A percentile compares a stretch with the other conserved stretches of the same genome.
phyloP scores from a whole-genome alignment of 2,329 filamentous ascomycete species.

The Monosporascus sp. region DNA sequence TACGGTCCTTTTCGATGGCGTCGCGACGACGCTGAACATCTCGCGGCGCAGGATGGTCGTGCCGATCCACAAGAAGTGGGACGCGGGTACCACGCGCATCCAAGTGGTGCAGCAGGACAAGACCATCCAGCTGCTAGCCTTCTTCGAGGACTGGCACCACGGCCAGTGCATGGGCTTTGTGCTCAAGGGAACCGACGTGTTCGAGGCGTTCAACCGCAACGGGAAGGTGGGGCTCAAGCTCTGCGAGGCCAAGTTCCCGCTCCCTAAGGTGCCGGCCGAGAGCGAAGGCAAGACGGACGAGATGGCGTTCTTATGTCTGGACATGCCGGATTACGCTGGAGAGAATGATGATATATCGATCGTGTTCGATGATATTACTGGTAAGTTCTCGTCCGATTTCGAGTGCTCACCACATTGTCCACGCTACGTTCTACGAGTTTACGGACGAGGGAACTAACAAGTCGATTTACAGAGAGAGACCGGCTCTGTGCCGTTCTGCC shows the following conservation, averaged over 20 bases:
- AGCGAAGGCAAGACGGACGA: conserved; percentile 50
- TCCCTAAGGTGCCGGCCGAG: conserved; percentile 59
- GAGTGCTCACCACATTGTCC: neutral
- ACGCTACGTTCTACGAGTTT: too few relatives aligned
- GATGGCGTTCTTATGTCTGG: conserved; percentile 75
- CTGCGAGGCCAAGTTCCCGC: conserved; percentile 84
- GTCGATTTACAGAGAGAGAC: conserved; percentile 44
- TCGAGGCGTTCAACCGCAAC: conserved; percentile 62
- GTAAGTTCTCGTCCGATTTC: conserved; percentile 44
- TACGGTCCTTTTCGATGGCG: conserved; percentile 66
- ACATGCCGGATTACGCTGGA: conserved; percentile 82
- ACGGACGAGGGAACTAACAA: conserved; percentile 14
- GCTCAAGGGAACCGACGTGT: conserved; percentile 77
- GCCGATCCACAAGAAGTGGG: conserved; percentile 92
- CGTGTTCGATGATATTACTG: conserved; percentile 72
- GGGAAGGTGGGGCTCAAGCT: conserved; percentile 71
- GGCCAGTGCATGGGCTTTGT: conserved; percentile 86
- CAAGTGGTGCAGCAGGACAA: conserved; percentile 76
- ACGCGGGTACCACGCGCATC: conserved; percentile 72
- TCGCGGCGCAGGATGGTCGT: conserved; percentile 83
- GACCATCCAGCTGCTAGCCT: conserved; percentile 72
- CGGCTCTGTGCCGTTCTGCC: conserved; percentile 47
- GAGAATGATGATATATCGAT: conserved; percentile 91
- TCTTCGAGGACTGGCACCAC: conserved; percentile 83
- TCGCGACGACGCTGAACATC: conserved; percentile 73